Evolutionary conservation across 2,329 filamentous ascomycete species (phyloP), one percentile per base, ranked within the genome.

Genomic region (Ceratocystis eucalypticola): DNA sequence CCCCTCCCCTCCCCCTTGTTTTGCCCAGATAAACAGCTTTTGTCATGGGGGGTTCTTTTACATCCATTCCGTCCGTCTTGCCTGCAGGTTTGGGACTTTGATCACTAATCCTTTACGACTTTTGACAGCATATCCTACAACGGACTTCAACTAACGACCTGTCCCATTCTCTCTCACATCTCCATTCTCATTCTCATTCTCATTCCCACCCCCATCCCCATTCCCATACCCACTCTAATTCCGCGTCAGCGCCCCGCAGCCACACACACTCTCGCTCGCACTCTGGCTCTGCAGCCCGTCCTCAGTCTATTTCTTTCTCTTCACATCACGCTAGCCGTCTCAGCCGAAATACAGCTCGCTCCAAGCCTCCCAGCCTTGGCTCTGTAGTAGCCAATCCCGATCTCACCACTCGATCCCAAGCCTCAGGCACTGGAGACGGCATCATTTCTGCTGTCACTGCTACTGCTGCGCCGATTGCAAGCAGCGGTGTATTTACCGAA

Each of bases 51-150:
- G 10, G 6, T 30, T 30, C 3, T 30, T 59, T 37, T 20, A 30
- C 28, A 59, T 20, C 28, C 28, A 37, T 59, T 30, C 55, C 48
- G 48, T 53, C 55, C 10, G 48, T 53, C 55, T 30, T 59, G 28
- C 55, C 30, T 59, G 17, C 15, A 30, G 22, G 2, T 10, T 17
- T n/a, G 17, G 28, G 37, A 41, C 37, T 17, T 59, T 59, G 55
- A 59, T 20, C 28, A 59, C 55, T 59, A 59, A 59, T 59, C 15
- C 28, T 59, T 33, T 59, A 59, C 20, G 25, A 37, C 44, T 45
- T 41, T 41, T 6, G 48, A 44, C 10, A 67, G 66, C 66, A 67
- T 55, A 67, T 67, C 25, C 44, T 67, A 20, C 50, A 57, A 8
- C 53, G 66, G 5, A 65, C 55, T 44, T 61, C 63, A 48, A 65